A percentile compares a stretch with the other conserved stretches of the same genome.
phyloP scores from a whole-genome alignment of 257 asterid genomes.

The Salvia rosmarinus region DNA sequence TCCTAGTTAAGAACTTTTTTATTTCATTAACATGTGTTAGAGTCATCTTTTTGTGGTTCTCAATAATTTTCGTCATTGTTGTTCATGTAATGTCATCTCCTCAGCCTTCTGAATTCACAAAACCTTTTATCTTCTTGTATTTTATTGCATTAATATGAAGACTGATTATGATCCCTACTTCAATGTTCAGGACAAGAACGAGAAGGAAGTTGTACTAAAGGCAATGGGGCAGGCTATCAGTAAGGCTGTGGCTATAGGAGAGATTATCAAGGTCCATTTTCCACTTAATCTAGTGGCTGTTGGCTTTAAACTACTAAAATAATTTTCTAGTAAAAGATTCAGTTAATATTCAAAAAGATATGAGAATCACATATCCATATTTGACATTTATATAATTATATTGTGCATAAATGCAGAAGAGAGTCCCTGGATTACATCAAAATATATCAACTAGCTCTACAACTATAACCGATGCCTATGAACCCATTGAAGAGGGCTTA shows the following conservation, averaged over 20 bases:
- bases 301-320: background rate
- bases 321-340: background rate
- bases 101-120: too few relatives aligned
- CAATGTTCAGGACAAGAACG: conserved; percentile 49
- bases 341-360: background rate
- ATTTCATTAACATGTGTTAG: too few relatives aligned
- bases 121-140: background rate
- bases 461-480: conserved; percentile 60
- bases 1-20: too few relatives aligned
- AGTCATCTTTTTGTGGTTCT: background rate
- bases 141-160: background rate
- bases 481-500: conserved; percentile 66
- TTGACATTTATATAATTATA: background rate
- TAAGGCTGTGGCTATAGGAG: conserved; percentile 60
- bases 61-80: background rate
- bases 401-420: conserved; percentile 43
- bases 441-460: conserved; percentile 57
- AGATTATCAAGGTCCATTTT: conserved; percentile 56
- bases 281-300: background rate
- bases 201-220: conserved; percentile 51
- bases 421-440: conserved; percentile 55
- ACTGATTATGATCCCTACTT: background rate
- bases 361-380: background rate
- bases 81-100: background rate
- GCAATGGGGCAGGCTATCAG: conserved; percentile 73